Conservation (phyloP, 1,139 yeast species). For the Hansenula sp. region DNA sequence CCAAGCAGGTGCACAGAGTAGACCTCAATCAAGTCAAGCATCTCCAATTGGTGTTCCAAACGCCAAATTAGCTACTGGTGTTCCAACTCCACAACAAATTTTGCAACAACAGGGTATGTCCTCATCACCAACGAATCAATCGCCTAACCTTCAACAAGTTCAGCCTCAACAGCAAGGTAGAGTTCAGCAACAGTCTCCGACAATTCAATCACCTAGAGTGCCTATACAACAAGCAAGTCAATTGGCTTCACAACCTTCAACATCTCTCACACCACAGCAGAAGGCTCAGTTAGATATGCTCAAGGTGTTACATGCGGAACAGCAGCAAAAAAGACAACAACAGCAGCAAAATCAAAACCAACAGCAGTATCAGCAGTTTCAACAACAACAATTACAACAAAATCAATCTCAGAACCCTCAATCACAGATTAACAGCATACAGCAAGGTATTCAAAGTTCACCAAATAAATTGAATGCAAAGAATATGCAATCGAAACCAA, state of each 20-base stretch:
- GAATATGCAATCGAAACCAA: background rate
- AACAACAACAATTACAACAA: background rate
- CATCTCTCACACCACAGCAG: slow-evolving; percentile 20
- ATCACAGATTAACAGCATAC: background rate
- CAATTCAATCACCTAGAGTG: slow-evolving; percentile 1
- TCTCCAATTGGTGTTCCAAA: background rate
- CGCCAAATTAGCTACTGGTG: slow-evolving; percentile 9
- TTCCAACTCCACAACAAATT: slow-evolving; percentile 6
- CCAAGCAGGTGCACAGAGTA: background rate
- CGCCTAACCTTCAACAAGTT: slow-evolving; percentile 8
- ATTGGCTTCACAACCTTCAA: background rate
- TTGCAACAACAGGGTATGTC: slow-evolving; percentile 23
- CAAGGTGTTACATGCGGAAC: slow-evolving; percentile 18
- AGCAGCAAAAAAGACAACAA: slow-evolving; percentile 18
- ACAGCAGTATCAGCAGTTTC: slow-evolving; percentile 1
- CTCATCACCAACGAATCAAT: slow-evolving; percentile 17
- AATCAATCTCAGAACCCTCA: background rate
- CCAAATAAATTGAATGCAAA: background rate
- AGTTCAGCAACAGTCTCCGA: slow-evolving; percentile 13
- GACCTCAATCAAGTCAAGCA: background rate
- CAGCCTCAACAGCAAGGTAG: slow-evolving; percentile 9
- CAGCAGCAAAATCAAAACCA: slow-evolving; percentile 3
- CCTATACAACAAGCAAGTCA: background rate
- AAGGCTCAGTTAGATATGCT: slow-evolving; percentile 20
- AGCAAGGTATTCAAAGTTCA: background rate